These are phyloP conservation scores for Ogataea chonburiensis DNA, from an alignment of 805 yeast species.

Conservation along the genomic window DNA sequence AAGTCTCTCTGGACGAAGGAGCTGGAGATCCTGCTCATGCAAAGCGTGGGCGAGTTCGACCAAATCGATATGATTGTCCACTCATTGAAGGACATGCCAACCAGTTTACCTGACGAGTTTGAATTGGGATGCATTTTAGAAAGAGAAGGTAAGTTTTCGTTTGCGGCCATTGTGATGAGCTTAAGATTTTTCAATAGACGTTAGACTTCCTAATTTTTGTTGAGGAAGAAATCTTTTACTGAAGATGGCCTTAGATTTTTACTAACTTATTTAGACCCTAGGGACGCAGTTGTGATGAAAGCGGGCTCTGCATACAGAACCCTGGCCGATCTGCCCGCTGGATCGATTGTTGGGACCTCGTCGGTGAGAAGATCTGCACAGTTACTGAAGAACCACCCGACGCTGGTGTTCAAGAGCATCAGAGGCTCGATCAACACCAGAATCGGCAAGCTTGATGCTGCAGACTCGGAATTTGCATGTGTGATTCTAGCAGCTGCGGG, in stretches of 20 bases:
- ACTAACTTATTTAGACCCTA: slow-evolving; percentile 56
- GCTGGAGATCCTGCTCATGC: slow-evolving; percentile 72
- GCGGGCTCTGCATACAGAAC: slow-evolving; percentile 58
- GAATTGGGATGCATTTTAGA: slow-evolving; percentile 82
- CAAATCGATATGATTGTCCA: slow-evolving; percentile 88
- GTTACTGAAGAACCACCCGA: slow-evolving; percentile 73
- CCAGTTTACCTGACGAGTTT: slow-evolving; percentile 84
- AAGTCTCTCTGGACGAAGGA: slow-evolving; percentile 96
- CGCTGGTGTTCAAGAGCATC: slow-evolving; percentile 74
- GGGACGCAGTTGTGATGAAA: slow-evolving; percentile 86
- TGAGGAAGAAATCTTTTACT: slow-evolving; percentile 32
- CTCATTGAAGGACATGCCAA: slow-evolving; percentile 89
- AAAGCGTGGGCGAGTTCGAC: slow-evolving; percentile 60
- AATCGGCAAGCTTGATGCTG: slow-evolving; percentile 73
- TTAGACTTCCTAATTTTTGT: slow-evolving; percentile 37
- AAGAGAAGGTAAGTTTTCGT: slow-evolving; percentile 52
- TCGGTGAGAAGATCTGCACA: slow-evolving; percentile 94
- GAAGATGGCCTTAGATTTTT: slow-evolving; percentile 6
- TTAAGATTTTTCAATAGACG: slow-evolving; percentile 34
- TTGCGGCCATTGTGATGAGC: slow-evolving; percentile 28
- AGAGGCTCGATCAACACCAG: slow-evolving; percentile 86
- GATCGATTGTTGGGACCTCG: slow-evolving; percentile 90
- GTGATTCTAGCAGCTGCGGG: slow-evolving; percentile 93
- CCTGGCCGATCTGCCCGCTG: slow-evolving; percentile 75
- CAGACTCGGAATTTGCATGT: slow-evolving; percentile 56